Percentiles rank a stretch among this genome's conserved stretches.
Evolutionary conservation across 2,329 filamentous ascomycete genomes (phyloP).

Genomic region (Esteya vermicola): DNA sequence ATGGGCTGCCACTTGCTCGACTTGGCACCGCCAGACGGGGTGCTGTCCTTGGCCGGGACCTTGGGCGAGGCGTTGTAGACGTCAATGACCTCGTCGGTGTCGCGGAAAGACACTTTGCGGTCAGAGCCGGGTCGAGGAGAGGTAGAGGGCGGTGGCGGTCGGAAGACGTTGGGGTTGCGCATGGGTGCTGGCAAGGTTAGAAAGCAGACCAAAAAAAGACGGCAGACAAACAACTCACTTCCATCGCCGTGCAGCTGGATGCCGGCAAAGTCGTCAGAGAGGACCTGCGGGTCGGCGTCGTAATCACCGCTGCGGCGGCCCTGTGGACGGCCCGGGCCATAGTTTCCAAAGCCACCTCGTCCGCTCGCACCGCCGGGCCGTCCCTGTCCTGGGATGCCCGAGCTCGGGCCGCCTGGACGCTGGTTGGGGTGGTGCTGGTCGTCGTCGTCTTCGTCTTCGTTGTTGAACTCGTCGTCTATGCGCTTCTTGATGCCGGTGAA

Average conservation of each 20-base stretch:
- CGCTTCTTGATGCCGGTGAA: constrained; percentile 85
- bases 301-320: constrained; percentile 75
- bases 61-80: constrained; percentile 55
- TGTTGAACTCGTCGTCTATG: constrained; percentile 76
- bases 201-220: not conserved
- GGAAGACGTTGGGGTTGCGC: constrained; percentile 69
- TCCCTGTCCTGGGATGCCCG: not conserved
- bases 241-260: constrained; percentile 50
- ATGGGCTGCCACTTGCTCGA: constrained; percentile 95
- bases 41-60: constrained; percentile 35
- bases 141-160: constrained; percentile 41
- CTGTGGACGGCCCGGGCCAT: constrained; percentile 26
- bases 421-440: constrained; percentile 6
- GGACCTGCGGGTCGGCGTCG: constrained; percentile 81
- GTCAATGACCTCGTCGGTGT: constrained; percentile 60
- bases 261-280: constrained; percentile 76
- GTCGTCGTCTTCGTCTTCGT: constrained; percentile 33
- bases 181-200: constrained; percentile 29
- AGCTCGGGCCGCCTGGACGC: not conserved
- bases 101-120: constrained; percentile 43
- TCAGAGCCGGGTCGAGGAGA: constrained; percentile 34
- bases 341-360: constrained; percentile 29
- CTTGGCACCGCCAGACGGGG: constrained; percentile 39
- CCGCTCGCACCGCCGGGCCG: constrained; percentile 11
- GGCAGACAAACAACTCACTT: constrained; percentile 30